Evolutionary conservation across 441 rosid genomes (phyloP).

Genomic region (Eutrema salsugineum): DNA sequence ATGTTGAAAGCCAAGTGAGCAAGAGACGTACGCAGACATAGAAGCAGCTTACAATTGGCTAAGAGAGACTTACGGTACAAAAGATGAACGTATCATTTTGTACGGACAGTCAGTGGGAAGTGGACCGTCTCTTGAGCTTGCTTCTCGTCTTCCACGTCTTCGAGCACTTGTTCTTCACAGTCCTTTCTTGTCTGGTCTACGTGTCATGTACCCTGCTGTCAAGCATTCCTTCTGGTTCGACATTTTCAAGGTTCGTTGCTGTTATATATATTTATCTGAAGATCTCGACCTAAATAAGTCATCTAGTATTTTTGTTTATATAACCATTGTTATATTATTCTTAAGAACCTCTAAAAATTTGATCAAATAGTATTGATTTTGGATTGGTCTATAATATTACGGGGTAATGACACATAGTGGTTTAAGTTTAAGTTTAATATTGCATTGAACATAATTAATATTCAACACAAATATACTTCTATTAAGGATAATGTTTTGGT

Average conservation of each 20-base stretch:
- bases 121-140: conserved; percentile 57
- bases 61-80: conserved; percentile 36
- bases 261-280: neutral
- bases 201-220: conserved; percentile 51
- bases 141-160: conserved; percentile 43
- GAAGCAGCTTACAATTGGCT: conserved; percentile 51
- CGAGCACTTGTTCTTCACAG: conserved; percentile 59
- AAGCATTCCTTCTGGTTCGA: conserved; percentile 56
- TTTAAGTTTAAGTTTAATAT: neutral
- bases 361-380: neutral
- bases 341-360: neutral
- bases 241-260: conserved; percentile 45
- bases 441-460: neutral
- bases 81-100: conserved; percentile 46
- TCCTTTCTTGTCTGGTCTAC: conserved; percentile 54
- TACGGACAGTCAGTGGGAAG: conserved; percentile 62
- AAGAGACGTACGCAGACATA: conserved; percentile 62
- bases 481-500: neutral
- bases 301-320: neutral
- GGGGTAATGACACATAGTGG: neutral
- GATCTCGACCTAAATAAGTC: neutral
- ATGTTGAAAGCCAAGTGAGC: conserved; percentile 44
- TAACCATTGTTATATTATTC: neutral
- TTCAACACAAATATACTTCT: no score
- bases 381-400: neutral